Conservation (phyloP, 306 rosid genomes). For the Pachyrhizus erosus region DNA sequence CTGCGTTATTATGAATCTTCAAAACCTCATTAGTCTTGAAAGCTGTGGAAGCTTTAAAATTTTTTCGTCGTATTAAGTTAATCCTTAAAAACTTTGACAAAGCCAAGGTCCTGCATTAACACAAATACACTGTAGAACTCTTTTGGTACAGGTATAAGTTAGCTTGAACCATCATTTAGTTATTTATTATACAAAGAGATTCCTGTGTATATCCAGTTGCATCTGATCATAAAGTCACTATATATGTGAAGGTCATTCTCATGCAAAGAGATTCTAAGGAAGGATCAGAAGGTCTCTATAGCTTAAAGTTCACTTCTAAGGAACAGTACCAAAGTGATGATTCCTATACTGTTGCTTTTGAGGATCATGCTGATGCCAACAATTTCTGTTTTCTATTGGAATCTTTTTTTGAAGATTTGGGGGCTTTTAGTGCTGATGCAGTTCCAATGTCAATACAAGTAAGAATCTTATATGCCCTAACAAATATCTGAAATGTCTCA, state of each 20-base stretch:
- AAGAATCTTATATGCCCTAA: slow-evolving; percentile 33
- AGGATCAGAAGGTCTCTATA: slow-evolving; percentile 66
- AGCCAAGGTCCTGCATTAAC: slow-evolving; percentile 17
- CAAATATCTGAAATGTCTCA: slow-evolving; percentile 11
- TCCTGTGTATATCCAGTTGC: slow-evolving; percentile 28
- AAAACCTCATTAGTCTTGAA: slow-evolving; percentile 22
- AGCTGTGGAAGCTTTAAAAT: neutral
- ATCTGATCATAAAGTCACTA: slow-evolving; percentile 29
- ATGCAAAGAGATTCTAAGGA: slow-evolving; percentile 62
- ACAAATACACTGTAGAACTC: neutral
- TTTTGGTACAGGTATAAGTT: slow-evolving; percentile 9
- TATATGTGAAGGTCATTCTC: slow-evolving; percentile 63
- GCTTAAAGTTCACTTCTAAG: slow-evolving; percentile 51
- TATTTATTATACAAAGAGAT: neutral
- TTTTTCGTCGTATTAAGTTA: neutral
- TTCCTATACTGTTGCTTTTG: slow-evolving; percentile 77
- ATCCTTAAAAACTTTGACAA: neutral
- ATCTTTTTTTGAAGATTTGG: slow-evolving; percentile 74
- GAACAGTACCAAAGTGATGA: slow-evolving; percentile 48
- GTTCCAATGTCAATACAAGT: slow-evolving; percentile 75
- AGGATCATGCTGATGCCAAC: slow-evolving; percentile 75
- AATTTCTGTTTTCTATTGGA: slow-evolving; percentile 80
- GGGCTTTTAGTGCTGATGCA: slow-evolving; percentile 65
- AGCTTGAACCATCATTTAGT: slow-evolving; percentile 13
- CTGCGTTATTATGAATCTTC: slow-evolving; percentile 1